phyloP scores from a whole-genome alignment of 169 alveolate genomes.

The Cytauxzoon felis region DNA sequence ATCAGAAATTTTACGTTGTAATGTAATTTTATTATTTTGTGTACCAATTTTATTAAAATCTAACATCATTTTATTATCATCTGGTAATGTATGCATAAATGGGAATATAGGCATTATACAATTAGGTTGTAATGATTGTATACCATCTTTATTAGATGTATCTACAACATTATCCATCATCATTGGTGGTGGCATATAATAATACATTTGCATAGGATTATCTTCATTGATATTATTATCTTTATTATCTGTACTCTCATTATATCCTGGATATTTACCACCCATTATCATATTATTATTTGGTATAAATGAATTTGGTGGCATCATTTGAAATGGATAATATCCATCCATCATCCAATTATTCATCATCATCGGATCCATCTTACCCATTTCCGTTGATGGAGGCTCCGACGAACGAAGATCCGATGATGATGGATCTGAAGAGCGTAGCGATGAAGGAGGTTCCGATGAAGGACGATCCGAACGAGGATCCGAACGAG shows the following conservation, averaged over 20 bases:
- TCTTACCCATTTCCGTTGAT: too few relatives aligned
- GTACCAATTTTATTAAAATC: neutral
- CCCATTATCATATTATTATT: neutral
- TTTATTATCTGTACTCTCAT: neutral
- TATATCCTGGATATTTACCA: neutral
- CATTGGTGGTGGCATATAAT: slow-evolving; percentile 41
- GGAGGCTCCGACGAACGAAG: too few relatives aligned
- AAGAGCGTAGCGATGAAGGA: too few relatives aligned
- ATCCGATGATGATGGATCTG: too few relatives aligned
- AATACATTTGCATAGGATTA: slow-evolving; percentile 20
- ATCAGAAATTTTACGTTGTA: slow-evolving; percentile 24
- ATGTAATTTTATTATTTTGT: slow-evolving; percentile 16
- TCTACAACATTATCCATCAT: slow-evolving; percentile 19
- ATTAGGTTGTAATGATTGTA: slow-evolving; percentile 9
- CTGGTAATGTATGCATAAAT: slow-evolving; percentile 18
- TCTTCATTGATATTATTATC: neutral
- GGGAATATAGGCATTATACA: slow-evolving; percentile 40
- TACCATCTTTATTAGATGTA: slow-evolving; percentile 20
- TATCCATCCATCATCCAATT: slow-evolving; percentile 21
- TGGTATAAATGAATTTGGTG: neutral
- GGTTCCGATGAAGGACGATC: too few relatives aligned
- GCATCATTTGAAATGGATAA: slow-evolving; percentile 9
- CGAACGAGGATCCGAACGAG: too few relatives aligned
- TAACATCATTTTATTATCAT: slow-evolving; percentile 27
- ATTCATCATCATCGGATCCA: too few relatives aligned